phyloP scores from a whole-genome alignment of 2,329 filamentous ascomycete species.

The Ophidiomyces ophidiicola region DNA sequence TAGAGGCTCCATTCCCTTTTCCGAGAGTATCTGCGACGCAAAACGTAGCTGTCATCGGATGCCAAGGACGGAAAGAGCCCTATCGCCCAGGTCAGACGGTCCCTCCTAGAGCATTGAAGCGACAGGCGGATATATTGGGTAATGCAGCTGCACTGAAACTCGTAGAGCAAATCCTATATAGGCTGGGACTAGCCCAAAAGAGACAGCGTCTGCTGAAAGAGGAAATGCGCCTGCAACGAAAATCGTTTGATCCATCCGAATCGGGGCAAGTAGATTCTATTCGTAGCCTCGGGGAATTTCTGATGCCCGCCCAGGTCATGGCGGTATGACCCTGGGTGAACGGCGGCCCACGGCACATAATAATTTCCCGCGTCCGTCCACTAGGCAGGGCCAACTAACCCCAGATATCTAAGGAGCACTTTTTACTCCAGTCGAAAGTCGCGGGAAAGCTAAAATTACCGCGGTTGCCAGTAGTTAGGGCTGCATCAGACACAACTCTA shows the following conservation, averaged over 20 bases:
- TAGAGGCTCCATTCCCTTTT: slow-evolving; percentile 7
- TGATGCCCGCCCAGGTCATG: not conserved
- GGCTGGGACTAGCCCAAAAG: slow-evolving; percentile 7
- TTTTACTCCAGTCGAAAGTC: no score
- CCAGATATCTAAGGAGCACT: no score
- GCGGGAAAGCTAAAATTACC: no score
- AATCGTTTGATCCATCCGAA: slow-evolving; percentile 1
- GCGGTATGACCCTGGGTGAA: no score
- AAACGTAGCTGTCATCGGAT: slow-evolving; percentile 12
- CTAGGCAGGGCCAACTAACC: no score
- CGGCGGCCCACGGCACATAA: no score
- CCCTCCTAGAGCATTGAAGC: slow-evolving; percentile 8
- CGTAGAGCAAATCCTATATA: not conserved
- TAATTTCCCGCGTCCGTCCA: no score
- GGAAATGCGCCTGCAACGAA: slow-evolving; percentile 7
- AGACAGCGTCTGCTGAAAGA: not conserved
- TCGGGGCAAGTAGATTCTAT: not conserved
- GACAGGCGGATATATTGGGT: slow-evolving; percentile 10
- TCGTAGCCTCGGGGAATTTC: not conserved
- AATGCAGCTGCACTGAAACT: slow-evolving; percentile 9
- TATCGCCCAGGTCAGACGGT: not conserved
- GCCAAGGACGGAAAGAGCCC: slow-evolving; percentile 7
- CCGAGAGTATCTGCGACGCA: slow-evolving; percentile 12
- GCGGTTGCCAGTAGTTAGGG: no score
- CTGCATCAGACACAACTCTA: no score